These are phyloP conservation scores for Colletotrichum gigasporum DNA, from an alignment of 2,329 filamentous ascomycete genomes.

Conservation along the genomic window DNA sequence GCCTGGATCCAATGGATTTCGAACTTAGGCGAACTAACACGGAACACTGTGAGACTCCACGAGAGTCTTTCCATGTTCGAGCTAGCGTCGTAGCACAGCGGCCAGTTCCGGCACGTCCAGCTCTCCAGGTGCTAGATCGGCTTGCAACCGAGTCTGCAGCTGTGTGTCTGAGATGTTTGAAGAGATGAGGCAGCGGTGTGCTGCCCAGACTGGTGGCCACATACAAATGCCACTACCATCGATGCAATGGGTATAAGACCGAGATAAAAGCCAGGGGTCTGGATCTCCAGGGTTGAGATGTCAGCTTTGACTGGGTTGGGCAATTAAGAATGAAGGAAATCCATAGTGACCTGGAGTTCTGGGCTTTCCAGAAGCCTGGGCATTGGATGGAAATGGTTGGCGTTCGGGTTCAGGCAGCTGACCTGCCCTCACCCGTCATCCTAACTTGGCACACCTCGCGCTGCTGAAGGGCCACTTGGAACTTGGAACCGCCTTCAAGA, in stretches of 20 bases:
- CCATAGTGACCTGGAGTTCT: too few species aligned
- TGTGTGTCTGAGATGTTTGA: background rate
- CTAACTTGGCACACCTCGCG: background rate
- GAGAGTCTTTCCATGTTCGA: background rate
- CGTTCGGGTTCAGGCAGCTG: background rate
- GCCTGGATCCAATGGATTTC: slow-evolving; percentile 24
- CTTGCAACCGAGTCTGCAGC: background rate
- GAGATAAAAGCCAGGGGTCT: background rate
- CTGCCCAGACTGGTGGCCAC: background rate
- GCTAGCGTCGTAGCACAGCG: slow-evolving; percentile 5
- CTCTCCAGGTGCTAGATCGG: background rate
- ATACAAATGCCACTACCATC: background rate
- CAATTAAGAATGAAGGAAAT: background rate
- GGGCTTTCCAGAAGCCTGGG: background rate
- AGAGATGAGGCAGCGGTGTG: background rate
- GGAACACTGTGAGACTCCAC: slow-evolving; percentile 13
- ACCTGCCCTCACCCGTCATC: slow-evolving; percentile 10
- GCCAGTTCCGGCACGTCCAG: background rate
- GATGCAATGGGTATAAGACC: background rate
- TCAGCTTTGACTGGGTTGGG: background rate
- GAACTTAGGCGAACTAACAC: slow-evolving; percentile 30
- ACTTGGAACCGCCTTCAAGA: too few species aligned
- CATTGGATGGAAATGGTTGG: background rate
- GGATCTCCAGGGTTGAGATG: background rate
- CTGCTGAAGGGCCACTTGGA: too few species aligned